Conservation (phyloP, 2,329 filamentous ascomycete genomes). For the Cordyceps javanica region DNA sequence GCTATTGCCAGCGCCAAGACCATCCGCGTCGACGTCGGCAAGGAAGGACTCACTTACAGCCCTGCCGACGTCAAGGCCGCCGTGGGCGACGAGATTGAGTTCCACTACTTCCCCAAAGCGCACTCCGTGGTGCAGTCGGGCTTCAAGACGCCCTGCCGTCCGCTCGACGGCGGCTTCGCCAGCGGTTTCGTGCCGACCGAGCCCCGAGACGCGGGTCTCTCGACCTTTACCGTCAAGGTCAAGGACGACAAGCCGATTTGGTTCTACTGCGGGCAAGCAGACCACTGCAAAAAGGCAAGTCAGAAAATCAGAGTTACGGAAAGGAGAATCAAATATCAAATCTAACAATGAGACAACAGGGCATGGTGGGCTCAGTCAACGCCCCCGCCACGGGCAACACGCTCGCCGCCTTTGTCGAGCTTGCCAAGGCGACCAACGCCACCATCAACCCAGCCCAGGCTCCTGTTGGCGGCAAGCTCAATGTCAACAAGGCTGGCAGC, state of each 20-base stretch:
- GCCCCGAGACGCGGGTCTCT: slow-evolving; percentile 26
- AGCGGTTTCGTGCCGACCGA: slow-evolving; percentile 39
- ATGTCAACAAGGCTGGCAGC: not conserved
- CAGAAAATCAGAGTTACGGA: not conserved
- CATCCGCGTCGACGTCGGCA: slow-evolving; percentile 40
- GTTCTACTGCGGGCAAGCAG: slow-evolving; percentile 39
- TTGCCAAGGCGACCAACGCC: not conserved
- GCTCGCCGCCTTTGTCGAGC: not conserved
- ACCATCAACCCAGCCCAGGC: not conserved
- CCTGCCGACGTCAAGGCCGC: slow-evolving; percentile 44
- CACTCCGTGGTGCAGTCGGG: slow-evolving; percentile 42
- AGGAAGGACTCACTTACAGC: slow-evolving; percentile 40
- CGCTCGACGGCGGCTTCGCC: slow-evolving; percentile 36
- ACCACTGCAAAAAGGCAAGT: slow-evolving; percentile 44
- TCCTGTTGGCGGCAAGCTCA: not conserved
- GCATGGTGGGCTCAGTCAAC: slow-evolving; percentile 12
- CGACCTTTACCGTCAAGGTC: slow-evolving; percentile 41
- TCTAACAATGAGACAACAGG: not conserved
- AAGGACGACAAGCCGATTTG: slow-evolving; percentile 35
- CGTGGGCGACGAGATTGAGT: slow-evolving; percentile 46
- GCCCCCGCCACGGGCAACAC: slow-evolving; percentile 5
- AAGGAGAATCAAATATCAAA: not conserved
- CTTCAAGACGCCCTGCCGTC: slow-evolving; percentile 37
- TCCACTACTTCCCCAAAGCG: slow-evolving; percentile 46
- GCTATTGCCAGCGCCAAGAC: slow-evolving; percentile 21